Conservation (phyloP, 2,329 filamentous ascomycete species). For the Epichloe sibirici region DNA sequence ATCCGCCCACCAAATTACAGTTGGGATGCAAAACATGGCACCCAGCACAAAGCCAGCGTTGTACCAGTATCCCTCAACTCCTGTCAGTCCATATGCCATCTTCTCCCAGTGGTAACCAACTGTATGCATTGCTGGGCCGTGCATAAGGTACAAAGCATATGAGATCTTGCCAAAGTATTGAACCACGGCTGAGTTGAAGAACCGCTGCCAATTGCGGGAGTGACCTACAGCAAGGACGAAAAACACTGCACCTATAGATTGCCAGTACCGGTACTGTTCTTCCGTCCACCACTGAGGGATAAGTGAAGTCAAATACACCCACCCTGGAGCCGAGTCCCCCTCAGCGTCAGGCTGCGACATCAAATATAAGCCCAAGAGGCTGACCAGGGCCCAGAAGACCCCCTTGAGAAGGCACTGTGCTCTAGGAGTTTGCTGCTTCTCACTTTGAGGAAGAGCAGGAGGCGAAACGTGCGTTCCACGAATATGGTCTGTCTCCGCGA, state of each 20-base stretch:
- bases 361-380: conserved; percentile 40
- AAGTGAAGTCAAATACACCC: conserved; percentile 32
- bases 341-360: conserved; percentile 26
- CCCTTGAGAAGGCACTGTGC: conserved; percentile 7
- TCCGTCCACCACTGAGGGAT: conserved; percentile 38
- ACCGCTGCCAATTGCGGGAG: conserved; percentile 32
- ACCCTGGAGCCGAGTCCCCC: conserved; percentile 39
- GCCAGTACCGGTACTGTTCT: conserved; percentile 43
- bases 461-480: conserved; percentile 30
- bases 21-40: conserved; percentile 34
- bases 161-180: conserved; percentile 50
- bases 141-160: conserved; percentile 49
- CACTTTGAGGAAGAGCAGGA: conserved; percentile 14
- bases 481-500: conserved; percentile 43
- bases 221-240: conserved; percentile 39
- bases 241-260: conserved; percentile 38
- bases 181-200: conserved; percentile 36
- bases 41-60: conserved; percentile 34
- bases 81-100: conserved; percentile 35
- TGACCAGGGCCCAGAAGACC: conserved; percentile 28
- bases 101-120: conserved; percentile 39
- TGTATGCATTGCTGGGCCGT: conserved; percentile 42
- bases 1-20: conserved; percentile 42
- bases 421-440: conserved; percentile 7
- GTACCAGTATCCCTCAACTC: conserved; percentile 32